A percentile compares a stretch with the other conserved stretches of the same genome.
phyloP scores from a whole-genome alignment of 495 filamentous ascomycete genomes.

The Aspergillus taichungensis region DNA sequence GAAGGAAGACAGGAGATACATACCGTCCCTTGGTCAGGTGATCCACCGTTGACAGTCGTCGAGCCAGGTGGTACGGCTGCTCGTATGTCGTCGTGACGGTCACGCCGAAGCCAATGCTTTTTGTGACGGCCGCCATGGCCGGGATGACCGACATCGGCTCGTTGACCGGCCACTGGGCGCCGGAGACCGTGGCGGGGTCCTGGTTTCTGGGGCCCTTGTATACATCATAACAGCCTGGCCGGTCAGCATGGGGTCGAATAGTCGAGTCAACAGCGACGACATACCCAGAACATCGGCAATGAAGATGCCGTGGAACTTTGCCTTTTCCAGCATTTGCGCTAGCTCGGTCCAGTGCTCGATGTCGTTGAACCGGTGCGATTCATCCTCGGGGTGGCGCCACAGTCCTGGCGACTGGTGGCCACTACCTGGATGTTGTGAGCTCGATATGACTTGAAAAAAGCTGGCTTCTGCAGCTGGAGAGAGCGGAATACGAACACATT shows the following conservation, averaged over 20 bases:
- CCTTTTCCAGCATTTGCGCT: constrained; percentile 38
- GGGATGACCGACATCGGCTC: constrained; percentile 37
- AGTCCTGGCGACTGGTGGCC: constrained; percentile 47
- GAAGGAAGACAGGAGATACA: background rate
- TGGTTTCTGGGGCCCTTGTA: constrained; percentile 52
- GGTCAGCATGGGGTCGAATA: background rate
- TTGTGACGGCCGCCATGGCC: constrained; percentile 43
- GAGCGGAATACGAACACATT: constrained; percentile 29
- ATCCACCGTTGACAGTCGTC: constrained; percentile 56
- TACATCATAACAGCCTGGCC: constrained; percentile 52
- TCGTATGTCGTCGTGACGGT: constrained; percentile 65
- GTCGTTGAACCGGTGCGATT: constrained; percentile 45
- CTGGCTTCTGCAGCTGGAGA: background rate
- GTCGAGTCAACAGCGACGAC: background rate
- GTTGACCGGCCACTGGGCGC: constrained; percentile 61
- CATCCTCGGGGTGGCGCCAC: constrained; percentile 46
- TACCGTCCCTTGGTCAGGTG: constrained; percentile 57
- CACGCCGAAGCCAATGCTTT: constrained; percentile 60
- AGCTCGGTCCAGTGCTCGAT: constrained; percentile 43
- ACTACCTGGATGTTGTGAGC: constrained; percentile 22
- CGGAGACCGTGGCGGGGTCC: constrained; percentile 48
- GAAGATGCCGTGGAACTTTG: constrained; percentile 50
- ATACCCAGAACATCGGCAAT: constrained; percentile 45
- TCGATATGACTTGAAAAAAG: background rate
- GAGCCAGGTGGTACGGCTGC: constrained; percentile 59